These are phyloP conservation scores for Microbotryomycetes sp. DNA, from an alignment of 1,284 basidiomycete genomes.

Conservation along the genomic window DNA sequence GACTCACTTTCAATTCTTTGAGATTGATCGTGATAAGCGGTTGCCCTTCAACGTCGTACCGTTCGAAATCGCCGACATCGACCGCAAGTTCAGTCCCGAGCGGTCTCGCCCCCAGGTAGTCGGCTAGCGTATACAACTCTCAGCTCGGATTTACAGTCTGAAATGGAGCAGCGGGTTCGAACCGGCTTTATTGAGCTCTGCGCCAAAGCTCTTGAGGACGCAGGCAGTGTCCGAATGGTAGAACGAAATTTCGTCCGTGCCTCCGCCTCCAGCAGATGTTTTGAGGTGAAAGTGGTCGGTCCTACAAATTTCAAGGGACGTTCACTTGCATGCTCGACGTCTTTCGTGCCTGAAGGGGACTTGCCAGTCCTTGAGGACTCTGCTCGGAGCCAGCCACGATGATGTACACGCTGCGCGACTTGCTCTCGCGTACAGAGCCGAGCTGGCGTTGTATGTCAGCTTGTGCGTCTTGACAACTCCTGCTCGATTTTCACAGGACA, in stretches of 20 bases:
- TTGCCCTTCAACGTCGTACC: conserved; percentile 10
- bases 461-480: conserved; percentile 30
- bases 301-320: not conserved
- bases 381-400: conserved; percentile 18
- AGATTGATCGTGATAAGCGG: conserved; percentile 19
- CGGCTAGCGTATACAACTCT: no score
- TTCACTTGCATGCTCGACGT: not conserved
- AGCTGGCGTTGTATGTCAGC: conserved; percentile 20
- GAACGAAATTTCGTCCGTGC: conserved; percentile 29
- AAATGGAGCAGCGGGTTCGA: not conserved
- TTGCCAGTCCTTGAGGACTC: conserved; percentile 24
- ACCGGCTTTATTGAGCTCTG: conserved; percentile 1
- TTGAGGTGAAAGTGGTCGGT: conserved; percentile 29
- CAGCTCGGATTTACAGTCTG: not conserved
- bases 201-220: conserved; percentile 20
- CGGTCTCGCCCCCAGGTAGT: conserved; percentile 8
- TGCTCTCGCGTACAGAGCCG: conserved; percentile 16
- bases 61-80: conserved; percentile 24
- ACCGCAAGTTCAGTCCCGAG: conserved; percentile 23
- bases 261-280: not conserved
- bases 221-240: conserved; percentile 8
- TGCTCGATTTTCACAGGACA: not conserved
- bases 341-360: not conserved
- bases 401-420: conserved; percentile 7
- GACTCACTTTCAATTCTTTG: conserved; percentile 26